Evolutionary conservation across 2,329 filamentous ascomycete genomes (phyloP).

Genomic region (Decorospora gaudefroyi): DNA sequence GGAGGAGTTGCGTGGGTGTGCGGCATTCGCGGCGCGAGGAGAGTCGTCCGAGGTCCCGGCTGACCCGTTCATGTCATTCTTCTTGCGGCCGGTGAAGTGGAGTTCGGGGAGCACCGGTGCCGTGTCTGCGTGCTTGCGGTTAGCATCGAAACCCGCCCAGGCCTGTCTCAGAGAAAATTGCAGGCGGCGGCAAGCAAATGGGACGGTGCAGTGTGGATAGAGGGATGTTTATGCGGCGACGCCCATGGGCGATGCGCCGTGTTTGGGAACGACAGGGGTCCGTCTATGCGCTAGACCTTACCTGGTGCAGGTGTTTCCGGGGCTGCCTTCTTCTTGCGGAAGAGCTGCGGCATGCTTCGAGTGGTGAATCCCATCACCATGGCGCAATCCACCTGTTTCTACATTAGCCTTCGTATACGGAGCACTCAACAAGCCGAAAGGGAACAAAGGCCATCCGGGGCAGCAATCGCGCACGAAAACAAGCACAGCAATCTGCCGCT

Average conservation of each 20-base stretch:
- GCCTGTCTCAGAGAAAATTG: conserved; percentile 1
- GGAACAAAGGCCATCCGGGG: background rate
- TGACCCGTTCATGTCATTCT: conserved; percentile 42
- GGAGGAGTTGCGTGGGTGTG: conserved; percentile 18
- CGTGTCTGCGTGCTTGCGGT: conserved; percentile 13
- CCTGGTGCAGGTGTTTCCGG: conserved; percentile 14
- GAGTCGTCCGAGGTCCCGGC: conserved; percentile 21
- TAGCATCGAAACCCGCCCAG: conserved; percentile 26
- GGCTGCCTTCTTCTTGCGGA: conserved; percentile 15
- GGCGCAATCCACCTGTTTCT: conserved; percentile 5
- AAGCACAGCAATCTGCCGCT: conserved; percentile 16
- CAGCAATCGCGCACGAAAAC: conserved; percentile 3
- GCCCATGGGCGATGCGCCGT: conserved; percentile 25
- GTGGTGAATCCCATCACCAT: background rate
- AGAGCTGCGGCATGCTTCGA: conserved; percentile 9
- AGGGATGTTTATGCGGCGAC: conserved; percentile 27
- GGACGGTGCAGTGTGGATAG: conserved; percentile 9
- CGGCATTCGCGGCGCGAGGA: conserved; percentile 19
- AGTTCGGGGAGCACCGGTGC: conserved; percentile 31
- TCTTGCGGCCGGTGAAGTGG: conserved; percentile 21
- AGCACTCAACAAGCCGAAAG: background rate
- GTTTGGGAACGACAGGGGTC: conserved; percentile 25
- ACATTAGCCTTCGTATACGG: conserved; percentile 2
- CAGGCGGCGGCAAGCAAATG: conserved; percentile 13
- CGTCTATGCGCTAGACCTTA: conserved; percentile 18